Percentiles rank a stretch among this genome's conserved stretches.
Conservation (phyloP, 2,329 filamentous ascomycete genomes). For the Stagonosporopsis cucurbitacearum region DNA sequence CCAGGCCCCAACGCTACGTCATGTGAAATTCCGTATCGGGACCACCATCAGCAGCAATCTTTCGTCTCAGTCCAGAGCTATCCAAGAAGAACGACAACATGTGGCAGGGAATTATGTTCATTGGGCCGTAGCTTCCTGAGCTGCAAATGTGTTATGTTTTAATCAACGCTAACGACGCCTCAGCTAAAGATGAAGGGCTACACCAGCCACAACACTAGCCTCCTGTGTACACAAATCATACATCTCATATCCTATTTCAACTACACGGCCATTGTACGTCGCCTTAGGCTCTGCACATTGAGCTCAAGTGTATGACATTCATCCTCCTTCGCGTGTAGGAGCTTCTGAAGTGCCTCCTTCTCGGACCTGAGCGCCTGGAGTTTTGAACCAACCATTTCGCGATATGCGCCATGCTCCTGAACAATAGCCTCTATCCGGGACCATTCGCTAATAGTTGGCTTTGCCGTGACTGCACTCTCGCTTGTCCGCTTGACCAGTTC, state of each 20-base stretch:
- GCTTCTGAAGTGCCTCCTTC: slow-evolving; percentile 50
- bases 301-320: slow-evolving; percentile 48
- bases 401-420: slow-evolving; percentile 49
- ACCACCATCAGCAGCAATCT: slow-evolving; percentile 7
- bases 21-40: slow-evolving; percentile 4
- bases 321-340: slow-evolving; percentile 50
- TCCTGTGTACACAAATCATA: neutral
- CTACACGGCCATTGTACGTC: slow-evolving; percentile 25
- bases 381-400: slow-evolving; percentile 47
- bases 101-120: neutral
- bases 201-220: slow-evolving; percentile 12
- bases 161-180: slow-evolving; percentile 5
- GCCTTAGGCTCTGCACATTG: slow-evolving; percentile 44
- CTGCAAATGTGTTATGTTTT: slow-evolving; percentile 1
- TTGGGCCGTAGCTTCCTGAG: slow-evolving; percentile 11
- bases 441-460: slow-evolving; percentile 33
- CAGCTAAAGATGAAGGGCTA: neutral
- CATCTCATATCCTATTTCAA: neutral
- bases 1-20: slow-evolving; percentile 12
- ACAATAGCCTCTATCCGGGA: slow-evolving; percentile 48
- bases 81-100: neutral
- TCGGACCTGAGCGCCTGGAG: slow-evolving; percentile 49
- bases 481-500: slow-evolving; percentile 33
- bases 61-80: neutral
- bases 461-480: slow-evolving; percentile 11